phyloP scores from a whole-genome alignment of 1,139 yeast genomes.

The Geotrichum citri-aurantii region DNA sequence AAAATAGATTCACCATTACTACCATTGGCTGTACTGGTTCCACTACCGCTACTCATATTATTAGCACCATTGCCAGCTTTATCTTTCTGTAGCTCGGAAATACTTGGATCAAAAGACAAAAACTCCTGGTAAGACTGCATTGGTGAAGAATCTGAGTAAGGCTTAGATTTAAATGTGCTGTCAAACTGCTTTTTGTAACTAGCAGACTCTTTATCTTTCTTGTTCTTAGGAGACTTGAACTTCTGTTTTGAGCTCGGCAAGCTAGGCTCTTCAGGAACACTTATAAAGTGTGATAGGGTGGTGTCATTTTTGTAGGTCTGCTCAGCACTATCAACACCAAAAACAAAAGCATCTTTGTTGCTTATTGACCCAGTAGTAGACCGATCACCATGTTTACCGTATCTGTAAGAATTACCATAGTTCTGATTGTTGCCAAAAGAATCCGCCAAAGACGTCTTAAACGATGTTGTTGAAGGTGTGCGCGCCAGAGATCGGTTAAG shows the following conservation, averaged over 20 bases:
- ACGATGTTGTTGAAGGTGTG: conserved; percentile 69
- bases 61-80: background rate
- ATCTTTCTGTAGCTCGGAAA: background rate
- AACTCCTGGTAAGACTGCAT: background rate
- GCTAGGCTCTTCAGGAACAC: conserved; percentile 14
- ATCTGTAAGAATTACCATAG: conserved; percentile 6
- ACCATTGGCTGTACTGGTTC: background rate
- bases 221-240: conserved; percentile 3
- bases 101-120: background rate
- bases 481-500: conserved; percentile 69
- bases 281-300: background rate
- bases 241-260: conserved; percentile 1
- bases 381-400: background rate
- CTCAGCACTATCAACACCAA: conserved; percentile 2
- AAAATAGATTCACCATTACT: conserved; percentile 14
- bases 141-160: background rate
- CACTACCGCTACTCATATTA: background rate
- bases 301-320: background rate
- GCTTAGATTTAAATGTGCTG: background rate
- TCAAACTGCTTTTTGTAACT: background rate
- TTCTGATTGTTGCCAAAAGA: conserved; percentile 27
- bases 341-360: conserved; percentile 1
- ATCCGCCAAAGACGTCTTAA: conserved; percentile 59
- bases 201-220: conserved; percentile 5
- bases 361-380: conserved; percentile 1